These are phyloP conservation scores for Auriscalpium microsporum DNA, from an alignment of 768 basidiomycete species.

Conservation along the genomic window DNA sequence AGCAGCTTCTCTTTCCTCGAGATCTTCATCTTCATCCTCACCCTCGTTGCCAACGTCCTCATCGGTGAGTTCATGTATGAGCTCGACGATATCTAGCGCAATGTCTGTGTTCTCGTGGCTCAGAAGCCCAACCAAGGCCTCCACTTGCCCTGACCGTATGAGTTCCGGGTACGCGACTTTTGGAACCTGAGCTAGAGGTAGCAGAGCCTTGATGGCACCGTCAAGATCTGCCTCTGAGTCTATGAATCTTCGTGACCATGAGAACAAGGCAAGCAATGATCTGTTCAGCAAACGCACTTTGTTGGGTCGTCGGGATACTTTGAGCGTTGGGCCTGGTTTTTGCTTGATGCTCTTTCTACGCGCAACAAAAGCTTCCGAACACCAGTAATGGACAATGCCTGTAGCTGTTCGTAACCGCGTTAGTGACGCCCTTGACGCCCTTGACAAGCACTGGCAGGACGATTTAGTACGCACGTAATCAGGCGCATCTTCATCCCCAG, in stretches of 20 bases:
- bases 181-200: conserved; percentile 85
- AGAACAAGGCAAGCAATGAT: conserved; percentile 3
- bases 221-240: conserved; percentile 98
- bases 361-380: conserved; percentile 67
- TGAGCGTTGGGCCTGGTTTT: conserved; percentile 95
- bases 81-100: conserved; percentile 88
- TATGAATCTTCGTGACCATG: conserved; percentile 66
- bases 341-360: conserved; percentile 85
- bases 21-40: conserved; percentile 52
- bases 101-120: conserved; percentile 97
- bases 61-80: conserved; percentile 90
- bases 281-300: conserved; percentile 43
- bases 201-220: conserved; percentile 70
- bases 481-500: conserved; percentile 50
- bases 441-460: conserved; percentile 4
- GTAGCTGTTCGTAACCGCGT: conserved; percentile 32
- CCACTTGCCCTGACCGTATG: conserved; percentile 62
- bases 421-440: neutral
- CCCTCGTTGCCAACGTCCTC: conserved; percentile 85
- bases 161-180: conserved; percentile 84
- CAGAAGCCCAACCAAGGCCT: conserved; percentile 72
- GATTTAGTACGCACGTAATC: conserved; percentile 51
- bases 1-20: conserved; percentile 53
- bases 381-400: conserved; percentile 58
- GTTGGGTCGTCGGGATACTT: conserved; percentile 90